Evolutionary conservation across 1,284 basidiomycete species (phyloP).

Genomic region (Ustilago bromivora): DNA sequence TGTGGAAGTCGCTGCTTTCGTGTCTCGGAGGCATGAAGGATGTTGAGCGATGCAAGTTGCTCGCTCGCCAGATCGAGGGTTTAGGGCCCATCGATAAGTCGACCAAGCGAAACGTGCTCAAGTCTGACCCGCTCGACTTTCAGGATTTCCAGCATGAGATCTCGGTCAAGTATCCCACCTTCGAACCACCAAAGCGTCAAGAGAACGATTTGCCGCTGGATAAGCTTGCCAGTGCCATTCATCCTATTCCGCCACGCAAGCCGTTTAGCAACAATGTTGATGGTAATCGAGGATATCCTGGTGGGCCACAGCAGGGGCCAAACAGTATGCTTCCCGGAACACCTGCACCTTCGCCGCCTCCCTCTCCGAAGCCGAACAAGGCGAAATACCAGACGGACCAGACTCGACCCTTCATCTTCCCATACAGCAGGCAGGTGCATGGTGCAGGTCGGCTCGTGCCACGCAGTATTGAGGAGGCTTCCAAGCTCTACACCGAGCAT

Average conservation of each 20-base stretch:
- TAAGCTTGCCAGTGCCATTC: constrained; percentile 58
- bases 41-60: constrained; percentile 82
- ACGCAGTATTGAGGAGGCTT: constrained; percentile 94
- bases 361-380: constrained; percentile 90
- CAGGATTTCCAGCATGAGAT: constrained; percentile 65
- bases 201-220: constrained; percentile 70
- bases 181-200: constrained; percentile 70
- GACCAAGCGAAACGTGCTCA: constrained; percentile 46
- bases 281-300: constrained; percentile 86
- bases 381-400: constrained; percentile 99
- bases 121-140: constrained; percentile 64
- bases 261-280: constrained; percentile 74
- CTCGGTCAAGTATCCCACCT: constrained; percentile 70
- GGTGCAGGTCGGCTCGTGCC: constrained; percentile 77
- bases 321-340: constrained; percentile 57
- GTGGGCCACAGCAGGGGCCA: constrained; percentile 73
- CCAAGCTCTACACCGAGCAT: constrained; percentile 87
- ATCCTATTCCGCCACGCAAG: constrained; percentile 59
- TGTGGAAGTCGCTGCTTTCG: constrained; percentile 94
- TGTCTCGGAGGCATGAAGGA: constrained; percentile 94
- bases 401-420: constrained; percentile 91
- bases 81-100: constrained; percentile 52
- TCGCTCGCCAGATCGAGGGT: constrained; percentile 83
- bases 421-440: constrained; percentile 76
- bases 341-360: constrained; percentile 89